Percentiles rank a stretch among this genome's conserved stretches.
These are phyloP conservation scores for Geranium brycei DNA, from an alignment of 345 rosid genomes.

Conservation along the genomic window DNA sequence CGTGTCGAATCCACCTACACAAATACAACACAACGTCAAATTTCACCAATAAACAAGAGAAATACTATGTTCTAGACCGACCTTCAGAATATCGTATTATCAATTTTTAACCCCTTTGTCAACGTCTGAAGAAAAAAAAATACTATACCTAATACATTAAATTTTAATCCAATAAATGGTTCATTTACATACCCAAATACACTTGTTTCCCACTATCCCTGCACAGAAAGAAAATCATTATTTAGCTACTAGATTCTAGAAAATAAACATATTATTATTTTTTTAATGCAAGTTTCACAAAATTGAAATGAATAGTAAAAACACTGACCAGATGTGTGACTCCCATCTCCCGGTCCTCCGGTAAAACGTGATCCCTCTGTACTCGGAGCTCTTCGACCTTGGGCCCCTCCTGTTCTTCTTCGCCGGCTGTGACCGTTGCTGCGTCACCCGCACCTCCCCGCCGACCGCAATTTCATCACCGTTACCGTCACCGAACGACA, in stretches of 20 bases:
- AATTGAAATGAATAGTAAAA: neutral
- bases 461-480: neutral
- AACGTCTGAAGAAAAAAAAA: no score
- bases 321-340: constrained; percentile 62
- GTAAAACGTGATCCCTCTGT: constrained; percentile 68
- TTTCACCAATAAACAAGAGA: no score
- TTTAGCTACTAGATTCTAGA: neutral
- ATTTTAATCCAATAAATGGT: neutral
- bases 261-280: neutral
- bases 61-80: no score
- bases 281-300: no score
- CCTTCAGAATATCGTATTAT: neutral
- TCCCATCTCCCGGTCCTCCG: constrained; percentile 78
- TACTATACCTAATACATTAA: no score
- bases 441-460: constrained; percentile 11
- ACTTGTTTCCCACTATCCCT: constrained; percentile 91
- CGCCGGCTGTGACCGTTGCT: constrained; percentile 12
- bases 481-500: neutral
- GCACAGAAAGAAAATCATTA: constrained; percentile 11
- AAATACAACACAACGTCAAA: neutral
- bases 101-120: no score
- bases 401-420: constrained; percentile 75
- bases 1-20: constrained; percentile 79
- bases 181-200: constrained; percentile 41
- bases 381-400: constrained; percentile 66